phyloP scores from a whole-genome alignment of 31 red algal genomes.

The Asparagopsis taxiformis region DNA sequence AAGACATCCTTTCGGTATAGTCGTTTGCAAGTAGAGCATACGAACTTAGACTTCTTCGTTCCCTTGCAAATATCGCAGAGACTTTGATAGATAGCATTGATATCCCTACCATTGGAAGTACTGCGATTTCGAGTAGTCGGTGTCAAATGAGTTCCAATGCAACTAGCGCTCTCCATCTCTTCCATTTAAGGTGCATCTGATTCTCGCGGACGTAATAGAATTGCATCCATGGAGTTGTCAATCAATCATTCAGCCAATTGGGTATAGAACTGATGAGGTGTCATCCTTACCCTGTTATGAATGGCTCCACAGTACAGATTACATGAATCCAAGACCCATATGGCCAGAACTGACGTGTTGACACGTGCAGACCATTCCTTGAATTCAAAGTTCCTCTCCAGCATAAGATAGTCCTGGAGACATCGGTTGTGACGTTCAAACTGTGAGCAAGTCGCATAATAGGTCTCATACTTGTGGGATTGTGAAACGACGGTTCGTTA shows the following conservation, averaged over 20 bases:
- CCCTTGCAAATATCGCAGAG: neutral
- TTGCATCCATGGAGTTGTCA: constrained; percentile 14
- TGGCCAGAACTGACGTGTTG: neutral
- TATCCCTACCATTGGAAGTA: neutral
- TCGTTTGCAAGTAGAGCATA: constrained; percentile 15
- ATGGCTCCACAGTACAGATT: constrained; percentile 4
- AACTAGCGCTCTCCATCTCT: neutral
- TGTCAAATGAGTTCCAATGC: constrained; percentile 12
- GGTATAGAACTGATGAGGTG: constrained; percentile 24
- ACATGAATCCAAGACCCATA: constrained; percentile 21
- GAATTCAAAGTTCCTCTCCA: constrained; percentile 28
- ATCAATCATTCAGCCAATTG: constrained; percentile 15
- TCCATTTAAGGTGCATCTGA: neutral
- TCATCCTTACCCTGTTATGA: neutral
- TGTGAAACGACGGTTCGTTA: too few relatives aligned
- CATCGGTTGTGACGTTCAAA: constrained; percentile 48
- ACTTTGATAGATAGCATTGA: constrained; percentile 5
- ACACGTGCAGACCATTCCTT: constrained; percentile 17
- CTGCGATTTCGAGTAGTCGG: constrained; percentile 12
- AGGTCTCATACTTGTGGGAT: constrained; percentile 4
- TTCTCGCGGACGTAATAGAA: neutral
- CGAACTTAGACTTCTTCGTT: neutral
- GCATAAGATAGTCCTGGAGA: constrained; percentile 21
- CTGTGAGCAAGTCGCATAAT: constrained; percentile 14
- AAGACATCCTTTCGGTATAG: neutral